Evolutionary conservation across 2,329 filamentous ascomycete genomes (phyloP), one percentile per base, ranked within the genome.

Genomic region (Curvularia lunata): DNA sequence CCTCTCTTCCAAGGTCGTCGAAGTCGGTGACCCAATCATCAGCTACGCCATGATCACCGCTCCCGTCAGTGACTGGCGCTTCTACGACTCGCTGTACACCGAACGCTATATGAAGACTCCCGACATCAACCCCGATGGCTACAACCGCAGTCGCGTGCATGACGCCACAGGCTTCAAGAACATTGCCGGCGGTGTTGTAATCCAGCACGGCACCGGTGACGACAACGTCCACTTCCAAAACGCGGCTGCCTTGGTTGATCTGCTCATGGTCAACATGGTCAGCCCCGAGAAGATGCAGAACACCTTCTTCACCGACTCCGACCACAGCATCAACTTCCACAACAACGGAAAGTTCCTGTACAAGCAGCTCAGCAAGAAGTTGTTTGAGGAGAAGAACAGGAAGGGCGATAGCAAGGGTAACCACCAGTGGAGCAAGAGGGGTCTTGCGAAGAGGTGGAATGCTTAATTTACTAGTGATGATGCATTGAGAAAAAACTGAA

Each of bases 191-290:
- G 82, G 83, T 2, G 85, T 89, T 60, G 77, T 86, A 5, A 80
- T 91, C 42, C 82, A 87, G 59, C 88, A 91, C 67, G 88, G 88
- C 0, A 85, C 85, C 0, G 87, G 86, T 0, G 88, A 91, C 61
- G 88, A 90, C 65, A 91, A 91, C 50, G 88, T 90, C 13, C 88
- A 91, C 68, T 90, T 88, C 70, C 87, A 90, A 75, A 85, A 91
- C 60, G 68, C 83, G 0, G 87, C 87, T 0, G 86, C 83, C 0
- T 72, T 91, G 32, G 76, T 86, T 0, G 87, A 91, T 64, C 71
- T 87, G 21, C 75, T 91, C 0, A 84, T 90, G 30, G 82, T 83
- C 0, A 82, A 76, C 0, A 84, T 83, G 0, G 85, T 90, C 0
- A 81, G 82, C 0, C 85, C 87, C 0, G 78, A 83, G 56, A 86